These are phyloP conservation scores for Xylaria digitata DNA, from an alignment of 2,329 filamentous ascomycete genomes.

Conservation along the genomic window DNA sequence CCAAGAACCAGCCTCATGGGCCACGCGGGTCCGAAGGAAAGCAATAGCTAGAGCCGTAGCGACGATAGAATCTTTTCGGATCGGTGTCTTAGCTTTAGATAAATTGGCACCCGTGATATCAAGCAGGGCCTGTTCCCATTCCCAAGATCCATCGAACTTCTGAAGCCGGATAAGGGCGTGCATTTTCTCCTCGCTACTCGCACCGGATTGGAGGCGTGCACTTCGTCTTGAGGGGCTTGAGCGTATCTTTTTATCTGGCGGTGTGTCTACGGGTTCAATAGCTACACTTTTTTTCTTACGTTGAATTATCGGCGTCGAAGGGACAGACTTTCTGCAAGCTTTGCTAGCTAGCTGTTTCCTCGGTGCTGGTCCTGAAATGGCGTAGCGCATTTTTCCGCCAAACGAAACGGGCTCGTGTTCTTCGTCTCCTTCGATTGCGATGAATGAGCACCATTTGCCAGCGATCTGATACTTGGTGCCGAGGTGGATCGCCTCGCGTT, in stretches of 20 bases:
- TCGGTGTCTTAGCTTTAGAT: slow-evolving; percentile 5
- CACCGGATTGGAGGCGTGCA: not conserved
- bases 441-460: slow-evolving; percentile 33
- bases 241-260: not conserved
- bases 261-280: not conserved
- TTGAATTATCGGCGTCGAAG: not conserved
- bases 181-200: slow-evolving; percentile 19
- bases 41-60: slow-evolving; percentile 28
- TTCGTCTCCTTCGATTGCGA: slow-evolving; percentile 19
- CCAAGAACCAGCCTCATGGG: slow-evolving; percentile 21
- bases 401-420: slow-evolving; percentile 14
- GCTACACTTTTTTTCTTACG: not conserved
- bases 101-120: slow-evolving; percentile 10
- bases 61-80: not conserved
- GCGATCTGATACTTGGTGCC: slow-evolving; percentile 29
- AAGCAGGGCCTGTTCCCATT: slow-evolving; percentile 17
- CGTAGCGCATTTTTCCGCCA: not conserved
- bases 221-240: not conserved
- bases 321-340: not conserved
- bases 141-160: slow-evolving; percentile 33
- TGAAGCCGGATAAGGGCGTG: slow-evolving; percentile 29
- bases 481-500: slow-evolving; percentile 30
- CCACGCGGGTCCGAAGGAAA: slow-evolving; percentile 12
- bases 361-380: not conserved
- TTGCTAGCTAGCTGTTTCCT: slow-evolving; percentile 6